These are phyloP conservation scores for Beauveria bassiana DNA, from an alignment of 2,329 filamentous ascomycete species.

Conservation along the genomic window DNA sequence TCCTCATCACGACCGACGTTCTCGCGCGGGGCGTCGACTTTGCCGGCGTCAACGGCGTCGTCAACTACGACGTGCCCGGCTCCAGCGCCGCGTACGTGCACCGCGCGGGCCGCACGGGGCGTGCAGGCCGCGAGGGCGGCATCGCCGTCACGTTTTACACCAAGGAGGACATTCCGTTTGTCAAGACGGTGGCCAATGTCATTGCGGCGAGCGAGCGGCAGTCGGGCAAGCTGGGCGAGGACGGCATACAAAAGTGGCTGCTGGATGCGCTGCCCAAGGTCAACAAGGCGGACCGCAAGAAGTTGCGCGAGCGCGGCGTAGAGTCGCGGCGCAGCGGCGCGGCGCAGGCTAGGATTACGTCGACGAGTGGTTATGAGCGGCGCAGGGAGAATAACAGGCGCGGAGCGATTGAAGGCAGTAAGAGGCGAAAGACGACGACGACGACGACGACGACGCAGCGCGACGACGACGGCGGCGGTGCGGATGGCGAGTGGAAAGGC, in stretches of 20 bases:
- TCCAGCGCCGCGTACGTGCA: slow-evolving; percentile 87
- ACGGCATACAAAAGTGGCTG: slow-evolving; percentile 68
- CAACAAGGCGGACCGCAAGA: slow-evolving; percentile 75
- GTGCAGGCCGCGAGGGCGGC: slow-evolving; percentile 80
- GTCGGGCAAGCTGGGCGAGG: slow-evolving; percentile 38
- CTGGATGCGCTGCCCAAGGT: slow-evolving; percentile 79
- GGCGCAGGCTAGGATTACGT: slow-evolving; percentile 62
- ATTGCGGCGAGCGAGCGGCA: slow-evolving; percentile 77
- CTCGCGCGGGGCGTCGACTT: slow-evolving; percentile 91
- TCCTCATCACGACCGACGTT: slow-evolving; percentile 92
- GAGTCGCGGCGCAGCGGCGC: slow-evolving; percentile 51
- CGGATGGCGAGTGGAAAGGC: slow-evolving; percentile 39
- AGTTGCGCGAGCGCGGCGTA: slow-evolving; percentile 73
- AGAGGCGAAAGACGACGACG: slow-evolving; percentile 37
- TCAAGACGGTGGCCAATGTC: slow-evolving; percentile 89
- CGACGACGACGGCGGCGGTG: slow-evolving; percentile 14
- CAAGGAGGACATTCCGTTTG: slow-evolving; percentile 81
- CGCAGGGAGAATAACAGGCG: slow-evolving; percentile 58
- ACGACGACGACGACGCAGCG: slow-evolving; percentile 20
- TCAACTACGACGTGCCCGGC: slow-evolving; percentile 96
- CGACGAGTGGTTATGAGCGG: slow-evolving; percentile 70
- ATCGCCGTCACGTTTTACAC: slow-evolving; percentile 93
- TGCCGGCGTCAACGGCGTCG: slow-evolving; percentile 86
- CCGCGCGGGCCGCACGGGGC: slow-evolving; percentile 82
- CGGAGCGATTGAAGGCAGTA: slow-evolving; percentile 56